phyloP scores from a whole-genome alignment of 2,329 filamentous ascomycete species.

The Fusarium odoratissimum region DNA sequence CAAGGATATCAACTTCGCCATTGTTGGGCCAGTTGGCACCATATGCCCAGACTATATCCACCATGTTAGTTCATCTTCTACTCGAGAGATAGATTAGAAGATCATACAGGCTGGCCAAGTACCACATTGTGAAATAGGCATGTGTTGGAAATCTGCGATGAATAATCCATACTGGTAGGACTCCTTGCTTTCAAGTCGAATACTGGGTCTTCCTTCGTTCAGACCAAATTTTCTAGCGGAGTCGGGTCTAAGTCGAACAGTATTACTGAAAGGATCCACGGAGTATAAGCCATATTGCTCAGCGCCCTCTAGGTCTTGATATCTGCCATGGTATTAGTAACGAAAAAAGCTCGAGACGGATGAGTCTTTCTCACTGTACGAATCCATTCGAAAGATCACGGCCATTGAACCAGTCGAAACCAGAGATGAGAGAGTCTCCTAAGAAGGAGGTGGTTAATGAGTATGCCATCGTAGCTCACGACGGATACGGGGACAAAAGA shows the following conservation, averaged over 20 bases:
- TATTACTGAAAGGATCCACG: constrained; percentile 54
- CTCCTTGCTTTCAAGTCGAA: constrained; percentile 74
- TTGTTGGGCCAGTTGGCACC: constrained; percentile 68
- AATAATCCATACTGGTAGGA: constrained; percentile 75
- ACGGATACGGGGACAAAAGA: constrained; percentile 8
- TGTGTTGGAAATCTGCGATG: constrained; percentile 78
- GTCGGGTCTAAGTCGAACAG: constrained; percentile 61
- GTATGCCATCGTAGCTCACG: constrained; percentile 52
- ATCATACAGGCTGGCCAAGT: constrained; percentile 76
- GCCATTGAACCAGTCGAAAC: constrained; percentile 63
- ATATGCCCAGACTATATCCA: constrained; percentile 61
- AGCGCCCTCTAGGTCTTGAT: constrained; percentile 57
- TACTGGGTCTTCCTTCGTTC: constrained; percentile 64
- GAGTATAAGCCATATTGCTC: constrained; percentile 55
- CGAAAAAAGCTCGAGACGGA: constrained; percentile 9
- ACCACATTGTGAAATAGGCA: constrained; percentile 77
- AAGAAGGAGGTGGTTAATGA: constrained; percentile 57
- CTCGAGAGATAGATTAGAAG: no score
- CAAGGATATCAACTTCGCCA: constrained; percentile 78
- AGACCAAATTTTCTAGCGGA: constrained; percentile 51
- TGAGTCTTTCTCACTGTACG: constrained; percentile 66
- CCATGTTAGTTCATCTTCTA: constrained; percentile 9
- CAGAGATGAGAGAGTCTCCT: constrained; percentile 57
- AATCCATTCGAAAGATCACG: constrained; percentile 74
- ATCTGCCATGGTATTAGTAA: constrained; percentile 48